Evolutionary conservation across 1,284 basidiomycete genomes (phyloP).

Genomic region (Leccinum angustisporum): DNA sequence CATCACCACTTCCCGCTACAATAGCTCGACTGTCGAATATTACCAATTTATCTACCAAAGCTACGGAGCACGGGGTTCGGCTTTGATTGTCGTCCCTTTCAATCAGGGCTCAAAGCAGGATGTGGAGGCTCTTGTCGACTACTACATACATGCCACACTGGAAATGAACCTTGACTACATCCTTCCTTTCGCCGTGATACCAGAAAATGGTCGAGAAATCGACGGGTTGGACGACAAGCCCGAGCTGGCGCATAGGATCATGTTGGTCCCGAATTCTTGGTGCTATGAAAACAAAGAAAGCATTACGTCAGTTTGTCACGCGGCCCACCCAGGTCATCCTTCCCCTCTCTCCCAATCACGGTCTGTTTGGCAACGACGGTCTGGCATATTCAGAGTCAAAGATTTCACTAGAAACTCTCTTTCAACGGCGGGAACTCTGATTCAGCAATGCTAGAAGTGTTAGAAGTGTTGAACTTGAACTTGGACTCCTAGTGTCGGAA

Average conservation of each 20-base stretch:
- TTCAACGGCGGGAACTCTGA: slow-evolving; percentile 69
- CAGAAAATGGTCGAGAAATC: slow-evolving; percentile 98
- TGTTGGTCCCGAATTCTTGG: slow-evolving; percentile 92
- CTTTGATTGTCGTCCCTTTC: slow-evolving; percentile 96
- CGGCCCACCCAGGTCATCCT: slow-evolving; percentile 98
- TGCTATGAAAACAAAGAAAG: slow-evolving; percentile 97
- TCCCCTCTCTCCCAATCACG: slow-evolving; percentile 97
- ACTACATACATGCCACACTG: slow-evolving; percentile 96
- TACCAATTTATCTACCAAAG: slow-evolving; percentile 98
- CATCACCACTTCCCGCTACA: slow-evolving; percentile 96
- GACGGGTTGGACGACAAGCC: slow-evolving; percentile 96
- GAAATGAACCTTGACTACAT: slow-evolving; percentile 98
- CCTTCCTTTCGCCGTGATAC: slow-evolving; percentile 96
- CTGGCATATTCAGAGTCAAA: slow-evolving; percentile 94
- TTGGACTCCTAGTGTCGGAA: too few species aligned
- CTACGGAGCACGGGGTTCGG: slow-evolving; percentile 91
- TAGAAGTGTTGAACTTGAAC: too few species aligned
- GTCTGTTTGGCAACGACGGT: slow-evolving; percentile 96
- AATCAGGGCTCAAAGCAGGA: slow-evolving; percentile 99
- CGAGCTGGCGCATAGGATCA: slow-evolving; percentile 96
- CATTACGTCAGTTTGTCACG: slow-evolving; percentile 92
- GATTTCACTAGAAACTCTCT: slow-evolving; percentile 96
- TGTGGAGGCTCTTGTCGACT: slow-evolving; percentile 83
- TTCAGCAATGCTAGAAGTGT: too few species aligned
- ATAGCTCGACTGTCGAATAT: slow-evolving; percentile 92